Evolutionary conservation across 306 rosid genomes (phyloP), one percentile per base, ranked within the genome.

Genomic region (Acacia acuminata): DNA sequence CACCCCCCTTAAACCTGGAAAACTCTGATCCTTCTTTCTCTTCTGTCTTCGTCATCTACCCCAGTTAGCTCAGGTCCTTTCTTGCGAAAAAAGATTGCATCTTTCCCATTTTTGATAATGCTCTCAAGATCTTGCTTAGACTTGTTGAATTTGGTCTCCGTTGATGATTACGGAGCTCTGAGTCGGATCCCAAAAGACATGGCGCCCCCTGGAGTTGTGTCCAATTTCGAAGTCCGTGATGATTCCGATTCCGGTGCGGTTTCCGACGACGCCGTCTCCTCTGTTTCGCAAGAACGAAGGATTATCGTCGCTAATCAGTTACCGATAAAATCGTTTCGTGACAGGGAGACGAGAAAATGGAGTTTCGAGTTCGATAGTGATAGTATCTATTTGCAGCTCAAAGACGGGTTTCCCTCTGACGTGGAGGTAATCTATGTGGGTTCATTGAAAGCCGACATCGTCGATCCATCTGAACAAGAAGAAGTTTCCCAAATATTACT

Each of bases 271-370:
- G 77, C 3, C 22, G 79, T 65, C 58, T 83, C 84, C 12, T 50
- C 91, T 5, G 69, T 7, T 34, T 3, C 79, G 0, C 87, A 76
- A 2, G 86, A 86, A 11, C 84, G 91, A 1, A 81, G 92, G 14
- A 89, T 92, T 78, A 78, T 92, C 58, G 97, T 91, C 0, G 82
- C 94, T 4, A 92, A 87, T 71, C 92, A 92, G 91, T 79, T 92
- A 10, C 97, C 97, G 0, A 87, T 92, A 55, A 76, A 73, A 1
- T 88, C 84, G 0, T 27, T 14, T 17, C 87, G 85, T 2, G 88
- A 88, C 17, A 34, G 19, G 0, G 81, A 47, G 0, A 78, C 82
- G 0, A 38, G 48, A 6, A 85, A 67, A 24, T 87, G 89, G 91
- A 27, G 76, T 34, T 93, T 93, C 76, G 96, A 93, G 38, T 86